Evolutionary conservation across 139 green algal genomes (phyloP).

Genomic region (Edaphochlamys debaryana): DNA sequence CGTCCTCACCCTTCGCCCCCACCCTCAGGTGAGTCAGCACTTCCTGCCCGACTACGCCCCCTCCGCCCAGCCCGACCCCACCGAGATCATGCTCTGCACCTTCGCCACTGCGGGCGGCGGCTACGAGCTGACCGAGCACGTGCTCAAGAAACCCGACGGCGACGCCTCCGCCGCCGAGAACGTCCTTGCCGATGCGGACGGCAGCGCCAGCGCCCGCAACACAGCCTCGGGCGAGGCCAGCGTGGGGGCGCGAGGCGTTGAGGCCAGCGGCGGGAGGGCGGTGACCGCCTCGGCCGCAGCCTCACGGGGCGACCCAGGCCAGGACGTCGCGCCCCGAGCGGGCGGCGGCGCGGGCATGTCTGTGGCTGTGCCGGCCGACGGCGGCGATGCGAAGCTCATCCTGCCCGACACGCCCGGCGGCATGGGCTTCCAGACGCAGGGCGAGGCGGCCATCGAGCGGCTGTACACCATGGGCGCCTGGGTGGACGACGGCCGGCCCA

Average conservation of each 20-base stretch:
- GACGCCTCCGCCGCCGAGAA: background rate
- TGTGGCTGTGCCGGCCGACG: no score
- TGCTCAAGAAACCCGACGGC: conserved; percentile 12
- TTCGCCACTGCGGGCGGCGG: conserved; percentile 35
- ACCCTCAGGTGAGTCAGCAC: conserved; percentile 26
- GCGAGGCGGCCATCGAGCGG: background rate
- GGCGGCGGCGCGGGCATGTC: no score
- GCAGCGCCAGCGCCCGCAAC: no score
- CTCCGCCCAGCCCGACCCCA: background rate
- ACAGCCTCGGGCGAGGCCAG: background rate
- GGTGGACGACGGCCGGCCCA: conserved; percentile 27
- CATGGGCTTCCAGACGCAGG: no score
- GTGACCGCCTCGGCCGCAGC: no score
- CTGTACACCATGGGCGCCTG: conserved; percentile 14
- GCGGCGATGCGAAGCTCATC: no score
- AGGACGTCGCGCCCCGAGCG: no score
- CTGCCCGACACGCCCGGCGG: no score
- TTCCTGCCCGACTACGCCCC: conserved; percentile 23
- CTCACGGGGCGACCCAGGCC: no score
- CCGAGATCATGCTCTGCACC: conserved; percentile 47
- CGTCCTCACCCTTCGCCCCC: no score
- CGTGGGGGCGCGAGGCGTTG: no score
- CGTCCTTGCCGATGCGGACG: background rate
- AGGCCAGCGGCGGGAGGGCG: no score
- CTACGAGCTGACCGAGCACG: conserved; percentile 52